Percentiles rank a stretch among this genome's conserved stretches.
phyloP scores from a whole-genome alignment of 257 asterid species.

The Capsicum chinense region DNA sequence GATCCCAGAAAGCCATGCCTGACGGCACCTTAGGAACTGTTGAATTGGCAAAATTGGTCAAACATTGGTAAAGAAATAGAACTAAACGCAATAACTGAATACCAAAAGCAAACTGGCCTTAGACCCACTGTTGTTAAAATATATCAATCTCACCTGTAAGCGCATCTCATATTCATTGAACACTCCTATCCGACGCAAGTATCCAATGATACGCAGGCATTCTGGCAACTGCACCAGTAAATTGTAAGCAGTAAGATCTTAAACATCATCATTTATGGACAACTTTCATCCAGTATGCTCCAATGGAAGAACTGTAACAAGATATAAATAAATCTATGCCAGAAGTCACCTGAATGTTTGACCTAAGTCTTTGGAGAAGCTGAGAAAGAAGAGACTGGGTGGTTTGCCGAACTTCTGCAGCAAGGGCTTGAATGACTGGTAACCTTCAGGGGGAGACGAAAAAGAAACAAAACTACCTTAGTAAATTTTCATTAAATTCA shows the following conservation, averaged over 20 bases:
- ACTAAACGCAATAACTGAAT: slow-evolving; percentile 9
- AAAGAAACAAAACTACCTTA: slow-evolving; percentile 21
- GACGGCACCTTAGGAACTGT: slow-evolving; percentile 96
- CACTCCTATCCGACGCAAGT: slow-evolving; percentile 94
- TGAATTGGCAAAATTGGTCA: slow-evolving; percentile 14
- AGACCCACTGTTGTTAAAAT: background rate
- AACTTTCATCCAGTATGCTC: background rate
- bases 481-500: background rate
- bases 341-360: slow-evolving; percentile 81
- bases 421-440: slow-evolving; percentile 95
- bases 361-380: slow-evolving; percentile 93
- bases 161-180: slow-evolving; percentile 97
- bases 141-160: slow-evolving; percentile 65
- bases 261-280: background rate
- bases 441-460: slow-evolving; percentile 55
- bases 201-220: slow-evolving; percentile 95
- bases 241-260: slow-evolving; percentile 7
- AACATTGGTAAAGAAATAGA: background rate
- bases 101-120: slow-evolving; percentile 7
- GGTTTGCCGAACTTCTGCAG: slow-evolving; percentile 86
- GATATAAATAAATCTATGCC: background rate
- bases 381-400: slow-evolving; percentile 97
- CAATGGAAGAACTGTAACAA: background rate
- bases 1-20: slow-evolving; percentile 93
- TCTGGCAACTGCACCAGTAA: slow-evolving; percentile 77